These are phyloP conservation scores for Elongisporangium undulatum DNA, from an alignment of 352 stramenopile genomes.

Conservation along the genomic window DNA sequence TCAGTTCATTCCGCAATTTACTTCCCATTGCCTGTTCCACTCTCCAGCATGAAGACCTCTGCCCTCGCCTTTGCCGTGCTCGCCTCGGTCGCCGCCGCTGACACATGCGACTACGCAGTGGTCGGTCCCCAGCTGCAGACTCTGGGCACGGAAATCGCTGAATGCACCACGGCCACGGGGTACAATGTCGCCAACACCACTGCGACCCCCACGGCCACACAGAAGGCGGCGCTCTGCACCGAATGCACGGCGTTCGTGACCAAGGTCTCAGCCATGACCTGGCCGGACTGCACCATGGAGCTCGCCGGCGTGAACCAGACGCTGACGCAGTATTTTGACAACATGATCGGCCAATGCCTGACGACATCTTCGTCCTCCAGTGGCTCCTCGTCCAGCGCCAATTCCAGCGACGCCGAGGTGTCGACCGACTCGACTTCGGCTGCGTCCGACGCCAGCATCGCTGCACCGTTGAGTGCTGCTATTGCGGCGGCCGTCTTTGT, in stretches of 20 bases:
- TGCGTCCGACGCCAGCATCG: no score
- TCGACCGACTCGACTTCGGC: conserved; percentile 4
- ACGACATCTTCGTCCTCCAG: background rate
- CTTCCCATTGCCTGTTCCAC: no score
- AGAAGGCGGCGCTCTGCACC: conserved; percentile 11
- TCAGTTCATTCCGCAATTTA: no score
- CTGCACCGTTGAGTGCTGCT: no score
- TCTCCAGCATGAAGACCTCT: no score
- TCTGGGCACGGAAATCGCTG: conserved; percentile 8
- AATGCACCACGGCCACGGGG: conserved; percentile 8
- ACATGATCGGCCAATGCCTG: conserved; percentile 9
- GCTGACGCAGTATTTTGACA: conserved; percentile 12
- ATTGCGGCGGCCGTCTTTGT: no score
- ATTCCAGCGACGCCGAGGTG: background rate
- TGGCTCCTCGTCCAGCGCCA: background rate
- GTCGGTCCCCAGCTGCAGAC: conserved; percentile 11
- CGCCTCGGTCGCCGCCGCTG: conserved; percentile 3
- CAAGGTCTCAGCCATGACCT: conserved; percentile 5
- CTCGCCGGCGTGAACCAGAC: conserved; percentile 13
- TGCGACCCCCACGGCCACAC: conserved; percentile 4
- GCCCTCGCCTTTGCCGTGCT: no score
- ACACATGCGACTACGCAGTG: conserved; percentile 10
- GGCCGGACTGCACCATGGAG: conserved; percentile 12
- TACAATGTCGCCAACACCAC: conserved; percentile 11
- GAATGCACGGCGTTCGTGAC: conserved; percentile 9